Percentiles rank a stretch among this genome's conserved stretches.
Evolutionary conservation across 306 rosid species (phyloP).

Genomic region (Aeschynomene evenia): DNA sequence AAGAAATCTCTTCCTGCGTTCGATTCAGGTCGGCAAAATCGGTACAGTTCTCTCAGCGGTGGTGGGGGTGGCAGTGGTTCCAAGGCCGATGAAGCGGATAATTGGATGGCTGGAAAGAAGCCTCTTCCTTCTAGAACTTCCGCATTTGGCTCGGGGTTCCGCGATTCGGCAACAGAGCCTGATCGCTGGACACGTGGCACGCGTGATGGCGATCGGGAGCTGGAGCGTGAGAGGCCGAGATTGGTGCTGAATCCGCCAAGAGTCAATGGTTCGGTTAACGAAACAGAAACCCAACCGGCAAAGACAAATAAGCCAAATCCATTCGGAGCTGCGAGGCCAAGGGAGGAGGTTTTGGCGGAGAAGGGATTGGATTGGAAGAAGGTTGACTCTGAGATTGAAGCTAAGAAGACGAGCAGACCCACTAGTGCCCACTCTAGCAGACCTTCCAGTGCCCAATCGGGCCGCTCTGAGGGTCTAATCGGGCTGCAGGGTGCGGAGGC

Average conservation of each 20-base stretch:
- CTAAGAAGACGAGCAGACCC: constrained; percentile 81
- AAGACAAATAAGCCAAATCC: constrained; percentile 73
- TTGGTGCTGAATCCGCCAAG: constrained; percentile 74
- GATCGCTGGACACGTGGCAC: constrained; percentile 54
- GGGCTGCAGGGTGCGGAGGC: constrained; percentile 56
- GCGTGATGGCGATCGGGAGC: constrained; percentile 43
- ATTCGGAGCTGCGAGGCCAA: constrained; percentile 86
- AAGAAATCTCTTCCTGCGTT: constrained; percentile 62
- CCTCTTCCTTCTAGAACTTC: constrained; percentile 63
- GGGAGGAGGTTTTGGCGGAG: constrained; percentile 92
- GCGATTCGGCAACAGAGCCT: constrained; percentile 56
- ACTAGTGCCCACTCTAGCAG: constrained; percentile 84
- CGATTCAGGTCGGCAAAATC: constrained; percentile 74
- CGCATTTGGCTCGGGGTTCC: constrained; percentile 66
- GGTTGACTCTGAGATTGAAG: constrained; percentile 75
- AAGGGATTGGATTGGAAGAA: constrained; percentile 96
- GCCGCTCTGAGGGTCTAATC: constrained; percentile 65
- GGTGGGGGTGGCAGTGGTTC: constrained; percentile 36
- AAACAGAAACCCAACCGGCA: constrained; percentile 41
- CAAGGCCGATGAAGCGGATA: constrained; percentile 83
- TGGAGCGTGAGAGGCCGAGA: constrained; percentile 66
- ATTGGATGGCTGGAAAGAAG: constrained; percentile 71
- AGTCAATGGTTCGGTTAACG: constrained; percentile 43
- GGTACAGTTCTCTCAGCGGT: constrained; percentile 33
- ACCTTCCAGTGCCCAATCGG: constrained; percentile 91